These are phyloP conservation scores for Canavalia ensiformis DNA, from an alignment of 306 rosid species.

Conservation along the genomic window DNA sequence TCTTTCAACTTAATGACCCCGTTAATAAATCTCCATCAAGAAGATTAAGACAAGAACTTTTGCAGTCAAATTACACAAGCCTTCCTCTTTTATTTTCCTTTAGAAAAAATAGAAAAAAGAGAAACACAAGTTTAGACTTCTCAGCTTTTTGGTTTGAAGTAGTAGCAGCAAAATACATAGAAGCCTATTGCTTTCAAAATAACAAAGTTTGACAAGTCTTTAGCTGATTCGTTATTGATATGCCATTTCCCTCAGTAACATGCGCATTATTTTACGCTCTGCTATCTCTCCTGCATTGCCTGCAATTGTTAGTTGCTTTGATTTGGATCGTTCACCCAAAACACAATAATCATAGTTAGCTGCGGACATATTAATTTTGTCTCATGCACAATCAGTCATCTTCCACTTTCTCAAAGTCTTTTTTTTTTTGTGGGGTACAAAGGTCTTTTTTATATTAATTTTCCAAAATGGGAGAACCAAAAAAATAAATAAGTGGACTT, in stretches of 20 bases:
- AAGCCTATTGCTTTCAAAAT: conserved; percentile 44
- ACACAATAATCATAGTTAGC: conserved; percentile 39
- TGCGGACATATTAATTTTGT: conserved; percentile 42
- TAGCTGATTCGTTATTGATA: neutral
- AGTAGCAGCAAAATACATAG: conserved; percentile 17
- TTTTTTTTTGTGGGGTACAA: conserved; percentile 5
- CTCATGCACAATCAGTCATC: conserved; percentile 37
- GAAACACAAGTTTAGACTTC: conserved; percentile 10
- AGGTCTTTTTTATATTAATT: conserved; percentile 2
- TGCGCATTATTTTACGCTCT: conserved; percentile 55
- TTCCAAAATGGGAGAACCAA: conserved; percentile 4
- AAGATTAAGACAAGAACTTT: conserved; percentile 32
- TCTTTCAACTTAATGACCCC: conserved; percentile 3
- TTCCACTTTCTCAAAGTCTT: conserved; percentile 25
- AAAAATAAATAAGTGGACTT: conserved; percentile 31
- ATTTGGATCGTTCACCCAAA: conserved; percentile 48
- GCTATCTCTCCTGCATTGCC: conserved; percentile 18
- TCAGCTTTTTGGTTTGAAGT: conserved; percentile 3
- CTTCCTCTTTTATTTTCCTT: no score
- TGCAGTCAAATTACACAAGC: conserved; percentile 42
- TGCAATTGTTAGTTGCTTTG: conserved; percentile 34
- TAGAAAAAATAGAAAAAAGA: neutral
- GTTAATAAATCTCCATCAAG: conserved; percentile 7
- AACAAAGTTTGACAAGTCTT: conserved; percentile 48
- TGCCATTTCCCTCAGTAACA: conserved; percentile 32